phyloP scores from a whole-genome alignment of 2,329 filamentous ascomycete genomes.

The Aspergillus sp. region DNA sequence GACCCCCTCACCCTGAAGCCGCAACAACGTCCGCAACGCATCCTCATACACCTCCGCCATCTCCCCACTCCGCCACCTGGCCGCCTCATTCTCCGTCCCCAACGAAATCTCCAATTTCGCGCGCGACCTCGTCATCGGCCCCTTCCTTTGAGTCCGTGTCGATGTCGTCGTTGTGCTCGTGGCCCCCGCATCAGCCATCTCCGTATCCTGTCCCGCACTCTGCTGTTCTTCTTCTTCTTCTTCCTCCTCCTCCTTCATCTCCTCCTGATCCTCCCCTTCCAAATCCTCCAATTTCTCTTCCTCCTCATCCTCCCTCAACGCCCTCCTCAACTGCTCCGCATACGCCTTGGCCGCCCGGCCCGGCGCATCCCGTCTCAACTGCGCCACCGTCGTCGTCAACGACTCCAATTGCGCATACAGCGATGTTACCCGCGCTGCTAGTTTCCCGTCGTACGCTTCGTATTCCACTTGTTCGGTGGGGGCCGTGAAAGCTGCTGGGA shows the following conservation, averaged over 20 bases:
- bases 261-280: slow-evolving; percentile 35
- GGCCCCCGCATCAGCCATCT: slow-evolving; percentile 20
- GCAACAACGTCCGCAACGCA: slow-evolving; percentile 41
- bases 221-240: background rate
- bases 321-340: slow-evolving; percentile 36
- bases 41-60: slow-evolving; percentile 46
- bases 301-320: slow-evolving; percentile 44
- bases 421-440: slow-evolving; percentile 46
- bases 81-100: slow-evolving; percentile 36
- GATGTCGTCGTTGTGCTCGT: no score
- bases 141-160: background rate
- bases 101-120: slow-evolving; percentile 38
- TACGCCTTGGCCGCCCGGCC: slow-evolving; percentile 43
- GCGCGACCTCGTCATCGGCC: slow-evolving; percentile 11
- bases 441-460: slow-evolving; percentile 47
- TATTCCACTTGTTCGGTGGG: slow-evolving; percentile 49
- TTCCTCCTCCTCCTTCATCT: slow-evolving; percentile 17
- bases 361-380: slow-evolving; percentile 49
- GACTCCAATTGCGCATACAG: slow-evolving; percentile 52
- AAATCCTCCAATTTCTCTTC: slow-evolving; percentile 54
- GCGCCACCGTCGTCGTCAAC: slow-evolving; percentile 50
- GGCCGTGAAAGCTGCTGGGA: slow-evolving; percentile 37
- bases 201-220: slow-evolving; percentile 17
- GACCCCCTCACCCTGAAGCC: slow-evolving; percentile 41
- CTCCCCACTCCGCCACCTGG: slow-evolving; percentile 46